Evolutionary conservation across 2,329 filamentous ascomycete genomes (phyloP).

Genomic region (Teratosphaeria zuluensis): DNA sequence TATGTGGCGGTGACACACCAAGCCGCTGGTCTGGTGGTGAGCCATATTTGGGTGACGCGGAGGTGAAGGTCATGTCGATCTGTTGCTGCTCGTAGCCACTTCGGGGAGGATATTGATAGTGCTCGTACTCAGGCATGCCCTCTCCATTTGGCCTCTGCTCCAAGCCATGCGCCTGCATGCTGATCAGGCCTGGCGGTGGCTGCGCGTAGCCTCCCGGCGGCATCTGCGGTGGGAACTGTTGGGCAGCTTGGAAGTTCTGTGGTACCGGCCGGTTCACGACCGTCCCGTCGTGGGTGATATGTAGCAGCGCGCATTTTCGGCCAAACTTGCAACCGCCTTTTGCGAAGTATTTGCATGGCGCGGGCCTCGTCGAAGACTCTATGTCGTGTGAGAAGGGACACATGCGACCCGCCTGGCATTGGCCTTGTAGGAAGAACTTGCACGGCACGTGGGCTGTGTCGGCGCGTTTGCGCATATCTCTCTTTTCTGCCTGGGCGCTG

Average conservation of each 20-base stretch:
- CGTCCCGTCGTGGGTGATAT: slow-evolving; percentile 86
- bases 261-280: slow-evolving; percentile 61
- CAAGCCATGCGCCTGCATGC: slow-evolving; percentile 25
- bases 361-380: slow-evolving; percentile 70
- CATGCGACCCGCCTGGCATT: slow-evolving; percentile 89
- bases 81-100: slow-evolving; percentile 19
- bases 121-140: slow-evolving; percentile 14
- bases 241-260: slow-evolving; percentile 4
- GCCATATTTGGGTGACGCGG: slow-evolving; percentile 58
- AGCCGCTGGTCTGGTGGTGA: slow-evolving; percentile 75
- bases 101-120: slow-evolving; percentile 18
- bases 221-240: slow-evolving; percentile 3
- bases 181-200: slow-evolving; percentile 24
- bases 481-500: neutral
- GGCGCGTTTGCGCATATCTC: slow-evolving; percentile 31
- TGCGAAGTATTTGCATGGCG: slow-evolving; percentile 95
- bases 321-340: slow-evolving; percentile 99
- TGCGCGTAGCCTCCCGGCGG: slow-evolving; percentile 12
- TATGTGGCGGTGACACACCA: slow-evolving; percentile 59
- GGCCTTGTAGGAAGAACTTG: slow-evolving; percentile 97
- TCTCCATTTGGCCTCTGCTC: slow-evolving; percentile 21
- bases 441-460: slow-evolving; percentile 96
- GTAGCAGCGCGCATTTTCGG: slow-evolving; percentile 91
- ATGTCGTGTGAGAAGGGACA: slow-evolving; percentile 96
- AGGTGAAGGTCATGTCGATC: slow-evolving; percentile 50